phyloP scores from a whole-genome alignment of 768 basidiomycete genomes.

The Rhodotorula toruloides region DNA sequence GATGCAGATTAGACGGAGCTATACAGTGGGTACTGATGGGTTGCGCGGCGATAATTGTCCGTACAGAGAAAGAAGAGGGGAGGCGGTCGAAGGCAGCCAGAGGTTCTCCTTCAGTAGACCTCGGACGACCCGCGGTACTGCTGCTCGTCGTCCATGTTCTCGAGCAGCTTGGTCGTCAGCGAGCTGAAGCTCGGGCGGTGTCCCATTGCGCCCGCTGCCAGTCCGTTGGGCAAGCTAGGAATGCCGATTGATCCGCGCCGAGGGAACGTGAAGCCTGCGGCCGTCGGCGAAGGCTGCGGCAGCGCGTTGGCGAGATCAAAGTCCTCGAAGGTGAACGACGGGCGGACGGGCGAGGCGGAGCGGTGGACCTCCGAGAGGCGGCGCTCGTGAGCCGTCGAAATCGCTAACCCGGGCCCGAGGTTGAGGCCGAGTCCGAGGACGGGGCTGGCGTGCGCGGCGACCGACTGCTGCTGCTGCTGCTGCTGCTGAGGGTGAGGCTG shows the following conservation, averaged over 20 bases:
- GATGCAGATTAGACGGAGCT: too few relatives aligned
- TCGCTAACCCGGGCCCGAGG: slow-evolving; percentile 6
- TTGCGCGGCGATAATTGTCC: too few relatives aligned
- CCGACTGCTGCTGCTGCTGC: background rate
- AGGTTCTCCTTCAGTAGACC: too few relatives aligned
- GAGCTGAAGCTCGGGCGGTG: slow-evolving; percentile 7
- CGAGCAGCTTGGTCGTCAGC: slow-evolving; percentile 20
- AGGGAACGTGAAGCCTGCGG: background rate
- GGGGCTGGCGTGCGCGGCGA: background rate
- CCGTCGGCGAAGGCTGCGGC: background rate
- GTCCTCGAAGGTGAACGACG: slow-evolving; percentile 19
- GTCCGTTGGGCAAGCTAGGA: background rate
- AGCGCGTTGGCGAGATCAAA: background rate
- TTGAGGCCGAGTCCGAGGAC: background rate
- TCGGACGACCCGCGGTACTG: too few relatives aligned
- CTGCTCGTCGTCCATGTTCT: slow-evolving; percentile 18
- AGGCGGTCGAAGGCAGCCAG: too few relatives aligned
- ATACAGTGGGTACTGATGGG: too few relatives aligned
- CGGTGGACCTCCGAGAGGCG: slow-evolving; percentile 26
- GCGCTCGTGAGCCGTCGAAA: slow-evolving; percentile 12
- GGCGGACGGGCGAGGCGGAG: background rate
- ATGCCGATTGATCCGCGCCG: slow-evolving; percentile 10
- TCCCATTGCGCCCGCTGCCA: background rate
- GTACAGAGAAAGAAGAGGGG: too few relatives aligned
- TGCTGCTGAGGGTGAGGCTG: background rate